Conservation (phyloP, 306 rosid species). For the Heteromeles arbutifolia region DNA sequence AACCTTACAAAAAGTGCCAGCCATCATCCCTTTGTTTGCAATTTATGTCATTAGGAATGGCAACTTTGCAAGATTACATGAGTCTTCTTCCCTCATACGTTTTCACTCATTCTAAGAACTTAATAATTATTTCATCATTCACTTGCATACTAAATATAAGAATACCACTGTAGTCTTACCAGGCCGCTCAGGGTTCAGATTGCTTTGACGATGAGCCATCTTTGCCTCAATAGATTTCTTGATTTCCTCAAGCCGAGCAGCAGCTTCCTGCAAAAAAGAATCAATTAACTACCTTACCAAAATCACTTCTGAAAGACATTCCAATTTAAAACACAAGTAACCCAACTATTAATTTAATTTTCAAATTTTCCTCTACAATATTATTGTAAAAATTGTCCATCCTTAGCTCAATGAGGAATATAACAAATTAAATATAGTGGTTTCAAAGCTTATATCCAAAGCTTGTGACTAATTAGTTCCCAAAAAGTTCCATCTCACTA, state of each 20-base stretch:
- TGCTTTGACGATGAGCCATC: constrained; percentile 77
- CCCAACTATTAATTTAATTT: not conserved
- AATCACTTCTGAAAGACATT: constrained; percentile 8
- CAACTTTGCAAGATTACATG: not conserved
- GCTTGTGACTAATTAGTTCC: too few relatives aligned
- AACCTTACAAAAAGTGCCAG: not conserved
- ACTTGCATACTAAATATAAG: not conserved
- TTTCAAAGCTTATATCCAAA: not conserved
- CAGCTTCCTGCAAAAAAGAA: constrained; percentile 58
- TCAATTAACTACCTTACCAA: not conserved
- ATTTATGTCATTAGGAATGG: not conserved
- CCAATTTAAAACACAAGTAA: not conserved
- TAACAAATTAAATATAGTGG: not conserved
- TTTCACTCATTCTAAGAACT: not conserved
- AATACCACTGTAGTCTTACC: constrained; percentile 44
- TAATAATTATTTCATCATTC: not conserved
- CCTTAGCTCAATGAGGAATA: not conserved
- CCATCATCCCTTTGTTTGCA: not conserved
- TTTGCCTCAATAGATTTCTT: constrained; percentile 83
- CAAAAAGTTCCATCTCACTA: not conserved
- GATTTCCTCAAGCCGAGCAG: constrained; percentile 82
- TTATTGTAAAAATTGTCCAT: not conserved
- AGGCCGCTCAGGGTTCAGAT: constrained; percentile 95
- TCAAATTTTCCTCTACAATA: not conserved
- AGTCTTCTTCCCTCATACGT: not conserved